Evolutionary conservation across 768 basidiomycete species (phyloP), one percentile per base, ranked within the genome.

Genomic region (Piloderma croceum): DNA sequence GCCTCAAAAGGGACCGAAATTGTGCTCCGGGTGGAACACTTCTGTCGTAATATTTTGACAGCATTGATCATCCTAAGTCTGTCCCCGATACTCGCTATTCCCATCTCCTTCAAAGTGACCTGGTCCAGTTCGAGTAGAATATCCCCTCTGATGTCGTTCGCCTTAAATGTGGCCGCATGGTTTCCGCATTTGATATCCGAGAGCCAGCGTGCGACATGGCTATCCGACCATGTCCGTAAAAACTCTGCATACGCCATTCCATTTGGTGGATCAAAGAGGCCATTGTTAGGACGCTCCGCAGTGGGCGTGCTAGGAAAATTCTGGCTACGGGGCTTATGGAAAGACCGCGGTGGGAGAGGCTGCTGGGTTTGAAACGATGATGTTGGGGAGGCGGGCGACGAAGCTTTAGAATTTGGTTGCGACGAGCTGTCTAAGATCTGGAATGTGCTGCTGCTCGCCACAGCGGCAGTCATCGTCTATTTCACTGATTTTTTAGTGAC

Each of bases 71-170:
- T 85, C 55, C 90, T 76, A 6, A 97, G 77, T 36, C 93, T 70
- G 62, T 99, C 96, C 9, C 96, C 96, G 31, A 99, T 83, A 61
- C 84, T 90, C 23, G 70, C 52, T 21, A 99, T 76, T 11, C 86
- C 86, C 79, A 98, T 88, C 63, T 99, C 96, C 57, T 83, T 89
- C 36, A 99, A 65, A 2, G 81, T 83, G 6, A 68, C 61, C 60
- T 92, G 88, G 55, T 98, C 94, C 33, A 98, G 67, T 47, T 99
- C 96, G 36, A 97, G 71, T 13, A 99, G 65, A 17, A 99, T 81
- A 56, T 90, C 85, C 5, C 94, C 92, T 37, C 90, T 68, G 52
- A 99, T 94, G 56, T 99, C 94, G 64, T 94, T 87, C 4, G 74
- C 70, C 35, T 71, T 76, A 67, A 99, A 99, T 0, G 73, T 68